Conservation (phyloP, 2,329 filamentous ascomycete species). For the Trichocomaceae sp. region DNA sequence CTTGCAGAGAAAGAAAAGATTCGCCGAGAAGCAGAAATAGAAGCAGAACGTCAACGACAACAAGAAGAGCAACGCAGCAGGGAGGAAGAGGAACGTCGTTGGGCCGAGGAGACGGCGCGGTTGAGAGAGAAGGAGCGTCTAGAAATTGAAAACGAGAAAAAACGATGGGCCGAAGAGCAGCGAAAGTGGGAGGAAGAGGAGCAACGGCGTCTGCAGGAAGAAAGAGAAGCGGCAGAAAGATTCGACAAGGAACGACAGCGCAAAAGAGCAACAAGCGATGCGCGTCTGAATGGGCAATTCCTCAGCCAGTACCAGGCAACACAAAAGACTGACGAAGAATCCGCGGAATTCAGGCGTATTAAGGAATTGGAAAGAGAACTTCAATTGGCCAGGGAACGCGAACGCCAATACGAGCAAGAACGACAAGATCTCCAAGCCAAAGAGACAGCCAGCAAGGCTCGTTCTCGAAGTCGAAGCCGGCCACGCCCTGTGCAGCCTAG, state of each 20-base stretch:
- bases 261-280: conserved; percentile 56
- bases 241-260: conserved; percentile 61
- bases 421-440: conserved; percentile 44
- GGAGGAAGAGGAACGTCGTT: conserved; percentile 41
- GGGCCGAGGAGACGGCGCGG: conserved; percentile 42
- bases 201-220: conserved; percentile 62
- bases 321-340: conserved; percentile 43
- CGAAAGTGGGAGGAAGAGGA: conserved; percentile 70
- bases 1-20: conserved; percentile 76
- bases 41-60: conserved; percentile 46
- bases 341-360: conserved; percentile 60
- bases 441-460: conserved; percentile 20
- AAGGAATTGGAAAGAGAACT: conserved; percentile 71
- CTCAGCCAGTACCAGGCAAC: conserved; percentile 80
- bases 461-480: conserved; percentile 25
- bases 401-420: conserved; percentile 57
- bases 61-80: conserved; percentile 42
- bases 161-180: conserved; percentile 48
- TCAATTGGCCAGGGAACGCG: conserved; percentile 60
- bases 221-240: conserved; percentile 63
- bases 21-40: conserved; percentile 50
- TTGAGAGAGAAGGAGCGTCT: conserved; percentile 47
- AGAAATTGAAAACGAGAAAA: conserved; percentile 42
- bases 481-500: conserved; percentile 37
- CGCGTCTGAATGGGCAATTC: conserved; percentile 71